Evolutionary conservation across 371 early-diverging fungal species (phyloP).

Genomic region (Chytridium lagenaria): DNA sequence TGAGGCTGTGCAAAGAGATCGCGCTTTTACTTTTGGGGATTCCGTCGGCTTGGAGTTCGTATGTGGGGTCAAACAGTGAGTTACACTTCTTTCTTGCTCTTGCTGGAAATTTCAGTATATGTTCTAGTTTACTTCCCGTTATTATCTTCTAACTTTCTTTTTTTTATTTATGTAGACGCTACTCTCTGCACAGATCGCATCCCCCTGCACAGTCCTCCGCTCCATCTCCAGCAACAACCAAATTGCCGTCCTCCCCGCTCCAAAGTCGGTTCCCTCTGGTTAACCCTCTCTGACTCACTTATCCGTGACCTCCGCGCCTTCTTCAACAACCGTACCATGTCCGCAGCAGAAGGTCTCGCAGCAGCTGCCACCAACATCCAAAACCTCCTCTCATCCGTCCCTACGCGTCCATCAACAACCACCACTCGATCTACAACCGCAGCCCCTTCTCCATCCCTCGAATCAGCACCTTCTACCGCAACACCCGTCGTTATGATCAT

Average conservation of each 20-base stretch:
- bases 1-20: neutral
- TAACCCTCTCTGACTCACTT: slow-evolving; percentile 1
- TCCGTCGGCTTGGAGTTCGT: slow-evolving; percentile 10
- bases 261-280: slow-evolving; percentile 14
- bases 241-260: neutral
- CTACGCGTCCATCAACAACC: neutral
- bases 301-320: neutral
- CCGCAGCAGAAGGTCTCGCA: neutral
- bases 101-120: neutral
- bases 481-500: slow-evolving; percentile 1
- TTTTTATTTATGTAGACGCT: neutral
- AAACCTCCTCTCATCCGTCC: neutral
- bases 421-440: neutral
- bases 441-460: neutral
- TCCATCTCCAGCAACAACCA: neutral
- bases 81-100: neutral
- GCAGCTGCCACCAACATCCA: neutral
- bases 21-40: neutral
- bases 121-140: too few relatives aligned
- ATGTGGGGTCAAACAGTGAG: slow-evolving; percentile 11
- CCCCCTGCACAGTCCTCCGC: slow-evolving; percentile 7
- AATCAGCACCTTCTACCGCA: neutral
- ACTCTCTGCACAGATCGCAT: neutral
- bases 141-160: neutral
- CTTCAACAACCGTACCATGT: neutral